Evolutionary conservation across 768 basidiomycete species (phyloP).

Genomic region (Amanita muscaria): DNA sequence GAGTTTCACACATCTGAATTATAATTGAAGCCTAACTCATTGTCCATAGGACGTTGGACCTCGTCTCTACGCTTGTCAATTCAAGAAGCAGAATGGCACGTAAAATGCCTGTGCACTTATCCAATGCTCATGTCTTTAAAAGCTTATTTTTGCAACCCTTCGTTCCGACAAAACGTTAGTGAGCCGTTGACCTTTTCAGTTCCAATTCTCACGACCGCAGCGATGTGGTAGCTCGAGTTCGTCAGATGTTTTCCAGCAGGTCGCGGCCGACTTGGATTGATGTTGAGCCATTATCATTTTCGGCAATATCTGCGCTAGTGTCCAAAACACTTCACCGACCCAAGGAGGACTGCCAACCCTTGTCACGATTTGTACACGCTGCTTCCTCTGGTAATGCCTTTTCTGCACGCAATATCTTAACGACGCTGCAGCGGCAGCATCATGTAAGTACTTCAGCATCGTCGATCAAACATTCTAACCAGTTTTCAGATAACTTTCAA

Average conservation of each 20-base stretch:
- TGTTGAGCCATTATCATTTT: slow-evolving; percentile 49
- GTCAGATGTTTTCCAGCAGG: slow-evolving; percentile 47
- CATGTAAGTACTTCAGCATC: slow-evolving; percentile 32
- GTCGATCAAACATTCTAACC: background rate
- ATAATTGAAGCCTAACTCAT: background rate
- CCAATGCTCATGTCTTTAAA: slow-evolving; percentile 6
- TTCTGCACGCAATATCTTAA: slow-evolving; percentile 54
- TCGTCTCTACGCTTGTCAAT: slow-evolving; percentile 55
- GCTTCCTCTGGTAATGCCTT: slow-evolving; percentile 66
- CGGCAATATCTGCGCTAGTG: slow-evolving; percentile 50
- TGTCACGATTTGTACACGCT: slow-evolving; percentile 48
- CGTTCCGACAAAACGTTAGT: slow-evolving; percentile 47
- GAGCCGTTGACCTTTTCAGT: background rate
- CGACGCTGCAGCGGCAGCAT: slow-evolving; percentile 53
- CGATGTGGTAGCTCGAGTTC: slow-evolving; percentile 41
- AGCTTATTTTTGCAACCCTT: slow-evolving; percentile 60
- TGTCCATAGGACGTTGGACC: slow-evolving; percentile 45
- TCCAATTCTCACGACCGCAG: slow-evolving; percentile 16
- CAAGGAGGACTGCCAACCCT: slow-evolving; percentile 43
- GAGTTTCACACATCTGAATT: slow-evolving; percentile 7
- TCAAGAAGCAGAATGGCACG: slow-evolving; percentile 58
- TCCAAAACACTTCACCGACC: slow-evolving; percentile 54
- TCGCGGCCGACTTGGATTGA: slow-evolving; percentile 60
- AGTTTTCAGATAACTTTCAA: slow-evolving; percentile 49
- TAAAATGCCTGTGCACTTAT: background rate